Evolutionary conservation across 2,329 filamentous ascomycete species (phyloP).

Genomic region (Cladobotryum protrusum): DNA sequence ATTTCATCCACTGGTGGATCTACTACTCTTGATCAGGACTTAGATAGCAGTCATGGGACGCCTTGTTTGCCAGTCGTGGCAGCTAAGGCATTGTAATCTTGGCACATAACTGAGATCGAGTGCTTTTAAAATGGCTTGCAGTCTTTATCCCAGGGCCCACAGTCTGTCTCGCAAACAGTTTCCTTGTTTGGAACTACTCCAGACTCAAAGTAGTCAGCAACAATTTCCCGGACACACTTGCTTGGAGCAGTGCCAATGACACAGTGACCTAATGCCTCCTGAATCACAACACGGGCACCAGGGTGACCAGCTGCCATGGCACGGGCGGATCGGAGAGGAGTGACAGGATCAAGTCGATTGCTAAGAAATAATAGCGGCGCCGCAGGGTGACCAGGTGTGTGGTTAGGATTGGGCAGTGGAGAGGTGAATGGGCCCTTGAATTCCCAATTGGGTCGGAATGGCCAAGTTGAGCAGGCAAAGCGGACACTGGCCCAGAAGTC

Average conservation of each 20-base stretch:
- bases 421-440: conserved; percentile 4
- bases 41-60: no score
- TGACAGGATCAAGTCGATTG: neutral
- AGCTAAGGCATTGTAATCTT: no score
- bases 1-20: no score
- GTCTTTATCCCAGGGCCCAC: conserved; percentile 1
- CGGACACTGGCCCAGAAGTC: conserved; percentile 1
- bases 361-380: conserved; percentile 1
- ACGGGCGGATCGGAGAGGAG: neutral
- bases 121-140: neutral
- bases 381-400: neutral
- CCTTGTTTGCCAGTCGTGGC: no score
- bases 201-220: conserved; percentile 1
- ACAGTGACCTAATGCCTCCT: conserved; percentile 3
- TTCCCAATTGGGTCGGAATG: neutral
- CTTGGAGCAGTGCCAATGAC: neutral
- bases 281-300: conserved; percentile 1
- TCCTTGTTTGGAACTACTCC: neutral
- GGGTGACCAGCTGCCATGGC: conserved; percentile 1
- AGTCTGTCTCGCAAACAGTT: neutral
- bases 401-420: neutral
- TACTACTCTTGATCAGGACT: no score
- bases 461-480: neutral
- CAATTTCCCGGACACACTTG: neutral
- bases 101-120: no score